Base-by-base conservation (phyloP, 192 early-diverging fungal genomes). In the Borealophlyctis nickersoniae region DNA sequence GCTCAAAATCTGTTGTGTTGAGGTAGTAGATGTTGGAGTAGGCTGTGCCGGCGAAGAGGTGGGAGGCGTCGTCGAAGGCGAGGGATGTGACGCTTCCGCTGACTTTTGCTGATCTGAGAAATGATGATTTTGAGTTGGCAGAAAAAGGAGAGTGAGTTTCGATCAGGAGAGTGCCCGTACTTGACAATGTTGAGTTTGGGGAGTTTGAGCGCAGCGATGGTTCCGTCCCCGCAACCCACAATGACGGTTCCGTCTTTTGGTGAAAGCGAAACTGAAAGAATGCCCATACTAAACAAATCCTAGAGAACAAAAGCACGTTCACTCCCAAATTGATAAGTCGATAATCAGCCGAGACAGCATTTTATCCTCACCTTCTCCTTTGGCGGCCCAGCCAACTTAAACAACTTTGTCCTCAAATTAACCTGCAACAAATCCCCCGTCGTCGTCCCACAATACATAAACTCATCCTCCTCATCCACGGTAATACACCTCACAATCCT, bases 381-480 rank as follows among this genome's bases (percentile, higher is more conserved):
- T 32, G 81, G 80, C 4, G 82, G 82, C 2, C 82, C 82, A 34
- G 75, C 63, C 34, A 77, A 63, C 72, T 82, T 84, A 56, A 84
- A 84, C 36, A 84, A 58, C 65, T 77, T 78, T 5, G 73, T 80
- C 0, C 58, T 26, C 49, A 84, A 35, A 24, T 73, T 74, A 26
- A 81, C 71, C 65, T 82, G 72, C 57, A 82, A 36, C 60, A 84
- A 57, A 59, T 84, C 82, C 5, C 82, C 82, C 5, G 82, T 84
- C 1, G 82, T 83, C 1, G 80, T 84, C 27, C 82, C 82, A 56
- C 82, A 84, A 60, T 82, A 84, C 80, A 84, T 80, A 36, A 71
- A 75, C 69, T 84, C 82, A 59, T 84, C 82, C 23, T 72, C 58
- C 16, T 56, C 48, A 60, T 82, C 80, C 4, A 84, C 65, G 2